A percentile compares a stretch with the other conserved stretches of the same genome.
phyloP scores from a whole-genome alignment of 805 yeast species.

The Cyberlindnera suaveolens region DNA sequence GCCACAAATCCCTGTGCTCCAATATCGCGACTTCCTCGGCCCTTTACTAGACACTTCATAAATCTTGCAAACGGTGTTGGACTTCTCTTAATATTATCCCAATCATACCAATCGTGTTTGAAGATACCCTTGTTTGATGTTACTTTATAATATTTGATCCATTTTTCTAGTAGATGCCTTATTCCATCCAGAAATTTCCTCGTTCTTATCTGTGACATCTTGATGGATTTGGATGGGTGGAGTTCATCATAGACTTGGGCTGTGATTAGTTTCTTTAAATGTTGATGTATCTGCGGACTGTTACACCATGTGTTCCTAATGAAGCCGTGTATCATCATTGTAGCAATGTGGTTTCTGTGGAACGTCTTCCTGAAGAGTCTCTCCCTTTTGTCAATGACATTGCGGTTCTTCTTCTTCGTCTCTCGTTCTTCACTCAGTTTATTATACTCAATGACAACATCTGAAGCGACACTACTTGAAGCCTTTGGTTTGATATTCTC shows the following conservation, averaged over 20 bases:
- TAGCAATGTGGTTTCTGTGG: conserved; percentile 54
- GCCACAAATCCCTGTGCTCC: conserved; percentile 87
- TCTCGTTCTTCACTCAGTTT: conserved; percentile 11
- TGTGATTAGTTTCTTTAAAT: conserved; percentile 44
- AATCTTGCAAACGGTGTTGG: conserved; percentile 35
- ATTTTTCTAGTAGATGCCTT: conserved; percentile 56
- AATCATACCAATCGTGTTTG: conserved; percentile 40
- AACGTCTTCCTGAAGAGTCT: conserved; percentile 41
- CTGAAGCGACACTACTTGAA: conserved; percentile 12
- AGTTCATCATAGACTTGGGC: conserved; percentile 39
- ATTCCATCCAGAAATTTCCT: conserved; percentile 73
- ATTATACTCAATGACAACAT: conserved; percentile 10
- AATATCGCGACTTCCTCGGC: conserved; percentile 68
- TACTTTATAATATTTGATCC: conserved; percentile 51
- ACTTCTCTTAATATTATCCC: conserved; percentile 15
- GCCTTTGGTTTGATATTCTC: conserved; percentile 18
- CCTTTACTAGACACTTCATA: conserved; percentile 32
- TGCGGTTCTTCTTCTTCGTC: conserved; percentile 19
- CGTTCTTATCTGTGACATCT: conserved; percentile 38
- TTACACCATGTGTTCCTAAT: conserved; percentile 73
- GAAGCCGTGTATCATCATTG: conserved; percentile 61
- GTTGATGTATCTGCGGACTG: conserved; percentile 33
- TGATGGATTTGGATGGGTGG: conserved; percentile 36
- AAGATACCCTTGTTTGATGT: conserved; percentile 30
- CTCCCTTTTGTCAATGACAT: conserved; percentile 48